phyloP scores from a whole-genome alignment of 2,329 filamentous ascomycete genomes.

The Microsporum ferrugineum region DNA sequence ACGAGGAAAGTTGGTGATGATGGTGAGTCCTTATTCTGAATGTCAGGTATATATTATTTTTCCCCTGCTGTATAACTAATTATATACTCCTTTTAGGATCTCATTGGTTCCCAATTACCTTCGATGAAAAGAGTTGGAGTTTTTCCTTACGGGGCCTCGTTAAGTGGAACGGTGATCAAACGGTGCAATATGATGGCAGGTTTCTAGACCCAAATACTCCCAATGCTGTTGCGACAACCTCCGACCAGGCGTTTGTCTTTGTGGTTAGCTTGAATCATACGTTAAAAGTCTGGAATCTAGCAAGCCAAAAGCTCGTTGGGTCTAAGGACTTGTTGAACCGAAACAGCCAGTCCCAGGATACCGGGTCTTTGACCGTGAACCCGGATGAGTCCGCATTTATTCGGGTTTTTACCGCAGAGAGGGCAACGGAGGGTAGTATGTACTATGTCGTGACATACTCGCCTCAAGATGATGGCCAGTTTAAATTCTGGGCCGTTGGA shows the following conservation, averaged over 20 bases:
- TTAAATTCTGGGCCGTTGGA: conserved; percentile 82
- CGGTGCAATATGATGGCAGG: conserved; percentile 32
- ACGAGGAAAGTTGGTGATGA: conserved; percentile 47
- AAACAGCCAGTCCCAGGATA: conserved; percentile 53
- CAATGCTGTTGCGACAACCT: conserved; percentile 35
- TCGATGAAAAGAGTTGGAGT: conserved; percentile 39
- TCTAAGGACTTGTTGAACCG: conserved; percentile 67
- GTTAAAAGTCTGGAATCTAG: conserved; percentile 77
- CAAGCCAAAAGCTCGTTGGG: conserved; percentile 64
- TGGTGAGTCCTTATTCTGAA: conserved; percentile 27
- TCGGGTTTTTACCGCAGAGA: conserved; percentile 52
- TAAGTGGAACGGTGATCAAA: conserved; percentile 33
- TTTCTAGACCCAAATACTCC: conserved; percentile 34
- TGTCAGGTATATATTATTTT: conserved; percentile 4
- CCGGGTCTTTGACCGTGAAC: conserved; percentile 64
- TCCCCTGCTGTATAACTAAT: neutral
- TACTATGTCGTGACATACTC: conserved; percentile 72
- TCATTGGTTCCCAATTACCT: conserved; percentile 36
- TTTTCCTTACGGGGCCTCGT: conserved; percentile 39
- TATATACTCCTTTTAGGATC: conserved; percentile 21
- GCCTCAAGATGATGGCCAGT: conserved; percentile 73
- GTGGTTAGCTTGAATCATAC: conserved; percentile 83
- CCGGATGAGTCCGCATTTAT: conserved; percentile 68
- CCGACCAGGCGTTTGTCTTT: conserved; percentile 46
- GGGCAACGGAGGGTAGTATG: conserved; percentile 35